Percentiles rank a stretch among this genome's conserved stretches.
phyloP scores from a whole-genome alignment of 140 eudicot species.

The Oenanthe javanica region DNA sequence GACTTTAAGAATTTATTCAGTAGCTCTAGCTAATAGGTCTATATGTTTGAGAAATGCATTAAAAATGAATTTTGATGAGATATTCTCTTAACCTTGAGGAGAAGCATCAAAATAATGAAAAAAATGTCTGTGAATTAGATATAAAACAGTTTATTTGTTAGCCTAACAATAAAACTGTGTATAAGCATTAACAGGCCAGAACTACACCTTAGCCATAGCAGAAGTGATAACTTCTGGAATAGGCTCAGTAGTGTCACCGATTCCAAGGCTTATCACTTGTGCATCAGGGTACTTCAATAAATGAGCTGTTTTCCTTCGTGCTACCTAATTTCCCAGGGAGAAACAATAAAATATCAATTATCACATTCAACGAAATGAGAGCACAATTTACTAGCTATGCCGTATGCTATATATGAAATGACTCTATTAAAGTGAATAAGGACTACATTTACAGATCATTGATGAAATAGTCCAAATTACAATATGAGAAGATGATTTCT shows the following conservation, averaged over 20 bases:
- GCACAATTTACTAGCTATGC: neutral
- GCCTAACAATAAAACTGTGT: neutral
- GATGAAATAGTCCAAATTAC: neutral
- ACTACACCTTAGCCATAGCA: constrained; percentile 83
- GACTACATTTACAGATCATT: neutral
- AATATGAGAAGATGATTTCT: neutral
- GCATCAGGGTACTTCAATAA: constrained; percentile 85
- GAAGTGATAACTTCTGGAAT: constrained; percentile 90
- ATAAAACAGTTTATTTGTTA: neutral
- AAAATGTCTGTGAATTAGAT: neutral
- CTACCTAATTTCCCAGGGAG: constrained; percentile 39
- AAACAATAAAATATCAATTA: neutral
- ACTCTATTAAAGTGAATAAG: neutral
- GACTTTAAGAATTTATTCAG: neutral
- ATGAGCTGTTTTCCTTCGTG: constrained; percentile 78
- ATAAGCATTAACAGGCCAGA: neutral
- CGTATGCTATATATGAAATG: neutral
- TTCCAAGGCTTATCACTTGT: constrained; percentile 87
- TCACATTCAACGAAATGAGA: neutral
- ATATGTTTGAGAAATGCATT: neutral
- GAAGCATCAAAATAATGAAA: neutral
- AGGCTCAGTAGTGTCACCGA: constrained; percentile 95
- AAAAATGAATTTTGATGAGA: neutral
- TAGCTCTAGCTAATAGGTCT: neutral
- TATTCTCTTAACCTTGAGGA: neutral